These are phyloP conservation scores for Venturia carpophila DNA, from an alignment of 2,329 filamentous ascomycete species.

Conservation along the genomic window DNA sequence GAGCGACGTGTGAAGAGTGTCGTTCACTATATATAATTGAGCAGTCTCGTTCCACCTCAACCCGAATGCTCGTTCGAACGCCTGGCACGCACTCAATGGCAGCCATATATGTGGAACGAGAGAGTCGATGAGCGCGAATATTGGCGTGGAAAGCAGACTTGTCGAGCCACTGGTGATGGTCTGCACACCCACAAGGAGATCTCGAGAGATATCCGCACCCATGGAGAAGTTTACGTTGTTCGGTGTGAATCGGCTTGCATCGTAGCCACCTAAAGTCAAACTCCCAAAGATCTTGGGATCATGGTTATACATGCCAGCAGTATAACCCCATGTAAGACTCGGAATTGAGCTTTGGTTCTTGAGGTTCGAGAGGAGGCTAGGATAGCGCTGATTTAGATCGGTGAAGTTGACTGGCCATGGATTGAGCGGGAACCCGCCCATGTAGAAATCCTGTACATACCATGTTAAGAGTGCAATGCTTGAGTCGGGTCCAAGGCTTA, in stretches of 20 bases:
- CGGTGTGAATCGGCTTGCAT: conserved; percentile 22
- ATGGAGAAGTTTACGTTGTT: conserved; percentile 22
- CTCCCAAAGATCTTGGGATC: conserved; percentile 20
- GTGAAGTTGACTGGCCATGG: conserved; percentile 20
- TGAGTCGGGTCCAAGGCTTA: background rate
- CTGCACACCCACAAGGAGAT: conserved; percentile 22
- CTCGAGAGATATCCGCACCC: conserved; percentile 20
- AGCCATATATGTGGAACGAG: conserved; percentile 31
- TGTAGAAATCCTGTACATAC: conserved; percentile 17
- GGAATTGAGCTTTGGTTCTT: conserved; percentile 22
- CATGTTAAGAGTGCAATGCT: background rate
- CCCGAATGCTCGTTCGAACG: conserved; percentile 30
- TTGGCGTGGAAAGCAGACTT: conserved; percentile 31
- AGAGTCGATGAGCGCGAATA: conserved; percentile 48
- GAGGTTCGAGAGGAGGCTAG: conserved; percentile 21
- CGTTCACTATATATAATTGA: conserved; percentile 28
- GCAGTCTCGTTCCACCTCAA: conserved; percentile 26
- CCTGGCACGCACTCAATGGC: conserved; percentile 26
- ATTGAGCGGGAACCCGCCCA: conserved; percentile 18
- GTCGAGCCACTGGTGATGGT: conserved; percentile 23
- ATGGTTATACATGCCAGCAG: conserved; percentile 21
- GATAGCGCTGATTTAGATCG: background rate
- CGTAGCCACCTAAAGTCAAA: conserved; percentile 25
- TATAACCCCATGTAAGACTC: conserved; percentile 23
- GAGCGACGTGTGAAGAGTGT: conserved; percentile 24